phyloP scores from a whole-genome alignment of 768 basidiomycete genomes.

The Erythrobasidium yunnanense region DNA sequence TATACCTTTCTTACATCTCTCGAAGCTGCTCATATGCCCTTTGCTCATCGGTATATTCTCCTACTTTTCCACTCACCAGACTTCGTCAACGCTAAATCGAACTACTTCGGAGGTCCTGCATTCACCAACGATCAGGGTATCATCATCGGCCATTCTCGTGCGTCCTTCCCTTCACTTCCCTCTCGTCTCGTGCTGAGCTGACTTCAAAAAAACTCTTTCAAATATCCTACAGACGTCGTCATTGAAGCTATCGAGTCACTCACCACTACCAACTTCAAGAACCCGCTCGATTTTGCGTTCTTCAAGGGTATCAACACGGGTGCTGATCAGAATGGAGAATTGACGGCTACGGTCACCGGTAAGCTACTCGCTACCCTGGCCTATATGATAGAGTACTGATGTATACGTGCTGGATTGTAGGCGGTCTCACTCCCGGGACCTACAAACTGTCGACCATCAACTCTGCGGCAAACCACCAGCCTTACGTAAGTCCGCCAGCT shows the following conservation, averaged over 20 bases:
- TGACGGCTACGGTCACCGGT: slow-evolving; percentile 48
- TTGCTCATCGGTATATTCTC: background rate
- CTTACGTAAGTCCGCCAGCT: background rate
- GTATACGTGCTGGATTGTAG: background rate
- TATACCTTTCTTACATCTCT: slow-evolving; percentile 38
- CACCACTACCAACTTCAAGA: slow-evolving; percentile 47
- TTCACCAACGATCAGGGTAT: slow-evolving; percentile 49
- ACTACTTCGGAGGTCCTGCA: slow-evolving; percentile 47
- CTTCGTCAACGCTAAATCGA: slow-evolving; percentile 50
- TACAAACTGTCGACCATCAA: slow-evolving; percentile 52
- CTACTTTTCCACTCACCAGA: slow-evolving; percentile 44
- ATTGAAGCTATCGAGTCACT: slow-evolving; percentile 47
- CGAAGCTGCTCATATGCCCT: slow-evolving; percentile 32
- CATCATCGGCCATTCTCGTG: slow-evolving; percentile 45
- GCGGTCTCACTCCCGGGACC: slow-evolving; percentile 52
- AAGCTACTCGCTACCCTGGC: background rate
- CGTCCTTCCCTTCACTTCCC: background rate
- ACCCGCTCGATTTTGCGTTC: slow-evolving; percentile 52
- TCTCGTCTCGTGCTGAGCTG: too few species aligned
- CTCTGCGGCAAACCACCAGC: slow-evolving; percentile 50
- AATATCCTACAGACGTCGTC: slow-evolving; percentile 42
- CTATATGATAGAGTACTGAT: background rate
- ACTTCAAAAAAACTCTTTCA: too few species aligned
- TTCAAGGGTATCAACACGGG: slow-evolving; percentile 48
- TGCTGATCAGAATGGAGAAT: slow-evolving; percentile 46